phyloP scores from a whole-genome alignment of 1,139 yeast species.

The Magnusiomyces clavatus region DNA sequence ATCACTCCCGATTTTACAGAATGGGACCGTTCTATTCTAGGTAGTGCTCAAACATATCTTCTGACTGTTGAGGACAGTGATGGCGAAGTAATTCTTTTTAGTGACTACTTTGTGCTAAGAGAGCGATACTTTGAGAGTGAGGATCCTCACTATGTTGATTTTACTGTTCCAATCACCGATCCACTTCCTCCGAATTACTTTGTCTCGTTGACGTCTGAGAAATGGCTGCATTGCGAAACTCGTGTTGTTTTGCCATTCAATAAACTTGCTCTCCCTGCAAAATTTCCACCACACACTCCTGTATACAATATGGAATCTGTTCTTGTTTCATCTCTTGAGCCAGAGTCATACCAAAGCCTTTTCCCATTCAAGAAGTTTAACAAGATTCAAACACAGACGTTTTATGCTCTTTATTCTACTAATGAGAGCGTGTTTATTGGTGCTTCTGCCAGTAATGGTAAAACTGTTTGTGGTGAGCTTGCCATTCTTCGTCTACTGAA shows the following conservation, averaged over 20 bases:
- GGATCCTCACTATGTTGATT: constrained; percentile 46
- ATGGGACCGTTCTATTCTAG: constrained; percentile 65
- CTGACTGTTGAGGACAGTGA: constrained; percentile 76
- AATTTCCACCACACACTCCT: constrained; percentile 56
- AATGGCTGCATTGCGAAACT: constrained; percentile 74
- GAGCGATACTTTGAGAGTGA: constrained; percentile 44
- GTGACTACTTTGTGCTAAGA: constrained; percentile 48
- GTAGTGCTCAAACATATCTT: constrained; percentile 55
- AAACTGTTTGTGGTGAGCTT: constrained; percentile 62
- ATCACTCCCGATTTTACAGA: constrained; percentile 57
- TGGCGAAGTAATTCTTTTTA: constrained; percentile 63
- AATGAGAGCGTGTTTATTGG: constrained; percentile 60
- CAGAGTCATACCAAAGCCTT: constrained; percentile 33
- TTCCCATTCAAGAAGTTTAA: constrained; percentile 50
- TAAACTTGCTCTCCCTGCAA: constrained; percentile 54
- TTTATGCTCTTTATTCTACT: constrained; percentile 50
- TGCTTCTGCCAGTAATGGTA: constrained; percentile 69
- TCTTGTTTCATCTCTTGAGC: constrained; percentile 41
- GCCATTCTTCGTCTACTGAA: constrained; percentile 59
- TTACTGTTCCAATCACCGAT: constrained; percentile 52
- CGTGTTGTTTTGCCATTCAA: constrained; percentile 55
- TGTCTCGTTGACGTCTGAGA: constrained; percentile 65
- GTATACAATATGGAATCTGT: constrained; percentile 44
- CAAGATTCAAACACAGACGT: constrained; percentile 64
- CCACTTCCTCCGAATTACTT: constrained; percentile 73